Base-by-base conservation (phyloP, 2,329 filamentous ascomycete species). In the Ophiocordyceps robertsii region DNA sequence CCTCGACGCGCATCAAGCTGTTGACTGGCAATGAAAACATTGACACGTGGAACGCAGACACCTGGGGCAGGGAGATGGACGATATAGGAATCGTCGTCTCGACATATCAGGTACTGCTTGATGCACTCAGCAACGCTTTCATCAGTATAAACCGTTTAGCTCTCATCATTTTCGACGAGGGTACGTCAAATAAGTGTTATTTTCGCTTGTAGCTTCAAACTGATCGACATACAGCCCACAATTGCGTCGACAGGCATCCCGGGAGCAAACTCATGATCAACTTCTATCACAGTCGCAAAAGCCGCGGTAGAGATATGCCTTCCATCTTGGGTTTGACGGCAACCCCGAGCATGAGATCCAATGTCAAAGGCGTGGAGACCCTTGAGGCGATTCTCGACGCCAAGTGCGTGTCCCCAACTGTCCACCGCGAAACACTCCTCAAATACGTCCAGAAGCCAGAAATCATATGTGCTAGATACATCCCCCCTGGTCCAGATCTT, bases 121-220 rank as follows among this genome's bases (percentile, higher is more conserved):
- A 93, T 59, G 85, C 84, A 3, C 66, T 93, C 35, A 66, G 62
- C 1, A 84, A 92, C 61, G 83, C 72, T 0, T 93, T 93, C 55
- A 72, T 94, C 2, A 67, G 57, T 2, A 72, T 93, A 52, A 55
- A 65, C 0, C 66, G 65, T 3, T 60, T 94, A 19, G 69, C 80
- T 6, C 65, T 95, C 5, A 62, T 93, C 14, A 72, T 94, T 0
- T 84, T 94, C 51, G 88, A 95, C 53, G 88, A 95, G 76, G 84
- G 84, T 82, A 55, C 42, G 62, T 19, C 11, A 11, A 32, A 16
- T 8, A n/a, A 7, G 5, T 21, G 16, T 16, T 4, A 6, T 5
- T 27, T 27, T 6, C 24, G 3, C 24, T 6, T 27, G 24, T 2
- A 3, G 8, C 4, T 21, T 37, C 16, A 24, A 12, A 24, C 4